Evolutionary conservation across 192 early-diverging fungal species (phyloP).

Genomic region (Helicostylum pulchrum): DNA sequence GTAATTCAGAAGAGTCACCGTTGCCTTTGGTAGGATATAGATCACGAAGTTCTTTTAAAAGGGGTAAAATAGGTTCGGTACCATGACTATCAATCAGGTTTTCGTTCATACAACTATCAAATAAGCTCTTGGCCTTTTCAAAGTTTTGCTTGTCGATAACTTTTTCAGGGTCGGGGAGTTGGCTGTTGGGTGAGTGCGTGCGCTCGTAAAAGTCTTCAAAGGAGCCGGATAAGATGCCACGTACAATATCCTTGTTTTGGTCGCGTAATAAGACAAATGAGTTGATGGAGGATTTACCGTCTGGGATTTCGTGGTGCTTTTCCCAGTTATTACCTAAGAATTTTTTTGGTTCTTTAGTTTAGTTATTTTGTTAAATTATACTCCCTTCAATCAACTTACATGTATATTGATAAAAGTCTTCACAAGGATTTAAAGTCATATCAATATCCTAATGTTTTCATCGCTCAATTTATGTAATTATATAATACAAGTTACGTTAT

Average conservation of each 20-base stretch:
- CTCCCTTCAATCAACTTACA: slow-evolving; percentile 39
- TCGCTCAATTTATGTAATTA: neutral
- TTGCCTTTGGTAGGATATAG: slow-evolving; percentile 25
- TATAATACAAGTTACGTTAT: too few species aligned
- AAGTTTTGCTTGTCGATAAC: slow-evolving; percentile 55
- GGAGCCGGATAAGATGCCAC: slow-evolving; percentile 45
- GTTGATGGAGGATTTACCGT: slow-evolving; percentile 48
- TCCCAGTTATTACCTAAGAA: slow-evolving; percentile 54
- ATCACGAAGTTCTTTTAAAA: slow-evolving; percentile 39
- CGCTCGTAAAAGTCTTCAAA: slow-evolving; percentile 32
- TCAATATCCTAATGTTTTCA: slow-evolving; percentile 45
- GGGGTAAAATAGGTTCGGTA: slow-evolving; percentile 42
- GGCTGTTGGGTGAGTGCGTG: slow-evolving; percentile 28
- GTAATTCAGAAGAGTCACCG: neutral
- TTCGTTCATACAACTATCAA: slow-evolving; percentile 58
- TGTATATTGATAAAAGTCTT: slow-evolving; percentile 65
- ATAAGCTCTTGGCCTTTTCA: slow-evolving; percentile 56
- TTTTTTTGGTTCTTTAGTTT: neutral
- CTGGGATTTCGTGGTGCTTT: slow-evolving; percentile 55
- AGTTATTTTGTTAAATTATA: neutral
- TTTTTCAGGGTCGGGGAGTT: slow-evolving; percentile 41
- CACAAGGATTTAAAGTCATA: slow-evolving; percentile 55
- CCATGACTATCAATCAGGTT: slow-evolving; percentile 38
- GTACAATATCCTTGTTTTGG: slow-evolving; percentile 39
- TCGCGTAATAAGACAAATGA: slow-evolving; percentile 16